Percentiles rank a stretch among this genome's conserved stretches.
phyloP scores from a whole-genome alignment of 495 filamentous ascomycete genomes.

The Penicillium pulvis region DNA sequence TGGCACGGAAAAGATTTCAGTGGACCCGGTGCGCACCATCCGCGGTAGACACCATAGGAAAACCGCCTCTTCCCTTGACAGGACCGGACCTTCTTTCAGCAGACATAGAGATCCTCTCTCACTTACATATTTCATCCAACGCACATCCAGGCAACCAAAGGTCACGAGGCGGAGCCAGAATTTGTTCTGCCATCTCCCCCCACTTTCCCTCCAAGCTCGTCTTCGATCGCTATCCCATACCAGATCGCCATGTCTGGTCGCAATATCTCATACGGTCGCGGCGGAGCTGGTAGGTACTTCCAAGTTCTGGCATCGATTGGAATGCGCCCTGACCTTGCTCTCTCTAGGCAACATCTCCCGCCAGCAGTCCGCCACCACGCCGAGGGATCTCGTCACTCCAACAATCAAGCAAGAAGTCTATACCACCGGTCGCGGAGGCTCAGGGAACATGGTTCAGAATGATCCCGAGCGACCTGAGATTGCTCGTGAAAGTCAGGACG shows the following conservation, averaged over 20 bases:
- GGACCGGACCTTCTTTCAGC: background rate
- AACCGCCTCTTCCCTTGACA: background rate
- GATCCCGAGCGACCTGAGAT: constrained; percentile 64
- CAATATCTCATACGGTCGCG: constrained; percentile 55
- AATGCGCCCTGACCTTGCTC: constrained; percentile 1
- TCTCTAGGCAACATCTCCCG: constrained; percentile 70
- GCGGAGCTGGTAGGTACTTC: constrained; percentile 51
- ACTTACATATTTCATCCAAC: background rate
- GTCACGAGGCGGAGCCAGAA: constrained; percentile 15
- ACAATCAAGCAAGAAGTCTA: constrained; percentile 79
- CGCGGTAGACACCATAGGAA: background rate
- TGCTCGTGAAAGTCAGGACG: constrained; percentile 80
- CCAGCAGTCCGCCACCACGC: constrained; percentile 49
- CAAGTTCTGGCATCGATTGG: too few relatives aligned
- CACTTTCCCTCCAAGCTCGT: constrained; percentile 3
- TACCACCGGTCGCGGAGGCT: constrained; percentile 77
- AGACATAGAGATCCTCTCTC: background rate
- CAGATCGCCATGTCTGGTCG: constrained; percentile 27
- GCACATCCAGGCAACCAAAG: background rate
- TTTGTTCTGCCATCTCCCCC: constrained; percentile 13
- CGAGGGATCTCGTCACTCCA: constrained; percentile 73
- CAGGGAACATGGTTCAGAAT: constrained; percentile 75
- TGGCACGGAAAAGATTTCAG: constrained; percentile 24
- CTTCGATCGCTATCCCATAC: background rate
- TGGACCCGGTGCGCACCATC: background rate